Base-by-base conservation (phyloP, 495 filamentous ascomycete genomes). In the Penicillium robsamsonii region DNA sequence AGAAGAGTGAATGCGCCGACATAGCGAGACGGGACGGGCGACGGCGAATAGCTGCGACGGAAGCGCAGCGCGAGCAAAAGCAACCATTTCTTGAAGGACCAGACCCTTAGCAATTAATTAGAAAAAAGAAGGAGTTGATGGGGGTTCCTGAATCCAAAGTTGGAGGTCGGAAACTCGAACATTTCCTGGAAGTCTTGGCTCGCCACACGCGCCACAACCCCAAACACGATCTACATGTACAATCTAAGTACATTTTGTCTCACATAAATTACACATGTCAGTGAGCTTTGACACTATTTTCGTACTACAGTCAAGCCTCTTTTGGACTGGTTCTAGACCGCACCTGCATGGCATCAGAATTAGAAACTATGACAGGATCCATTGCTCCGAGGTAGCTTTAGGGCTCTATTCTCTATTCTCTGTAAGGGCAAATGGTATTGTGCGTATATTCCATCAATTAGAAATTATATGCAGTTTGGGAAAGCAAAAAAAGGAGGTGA, bases 1-100 rank as follows among this genome's bases (percentile, higher is more conserved):
- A 6, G 78, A 78, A 5, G 78, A 81, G 66, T 86, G 81, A n/a
- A 89, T 75, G 58, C 61, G 76, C 30, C 70, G 72, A 30, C 56
- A 57, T 33, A 61, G 40, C 37, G 59, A 53, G 33, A 51, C 49
- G 59, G 60, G 64, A 45, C 59, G 58, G 12, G 53, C 42, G 38
- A 56, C 17, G 1, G 56, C 58, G 31, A 62, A 50, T 40, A 63
- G 56, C 52, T 57, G 71, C 47, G 57, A 56, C 15, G 65, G 55
- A 7, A 65, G 45, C 41, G 56, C 56, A 60, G 61, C 46, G 17
- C 65, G 71, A 55, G 65, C 30, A 45, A 74, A 43, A 46, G n/a
- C 33, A n/a, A 63, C 45, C 60, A 69, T 70, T 33, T 15, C 44
- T 46, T 22, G 4, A 8, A 47, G n/a, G 9, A 31, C 10, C 29